Evolutionary conservation across 2,329 filamentous ascomycete genomes (phyloP).

Genomic region (Bimuria novae-zelandiae): DNA sequence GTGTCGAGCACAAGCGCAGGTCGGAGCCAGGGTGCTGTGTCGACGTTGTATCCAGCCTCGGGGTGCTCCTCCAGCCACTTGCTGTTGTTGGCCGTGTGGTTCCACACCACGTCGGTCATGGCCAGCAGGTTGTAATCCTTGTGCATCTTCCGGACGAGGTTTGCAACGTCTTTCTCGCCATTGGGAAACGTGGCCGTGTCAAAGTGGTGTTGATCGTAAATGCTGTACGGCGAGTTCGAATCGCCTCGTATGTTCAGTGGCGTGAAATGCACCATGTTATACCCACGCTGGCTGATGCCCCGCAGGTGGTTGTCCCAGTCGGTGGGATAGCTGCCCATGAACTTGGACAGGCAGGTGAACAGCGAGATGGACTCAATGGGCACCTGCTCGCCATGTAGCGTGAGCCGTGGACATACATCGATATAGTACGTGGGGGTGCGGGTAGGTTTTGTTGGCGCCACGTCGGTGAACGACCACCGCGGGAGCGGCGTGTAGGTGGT

Average conservation of each 20-base stretch:
- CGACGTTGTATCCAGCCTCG: conserved; percentile 92
- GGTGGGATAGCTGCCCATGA: conserved; percentile 89
- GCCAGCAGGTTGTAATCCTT: conserved; percentile 82
- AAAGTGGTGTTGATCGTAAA: conserved; percentile 89
- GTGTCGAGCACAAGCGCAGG: conserved; percentile 76
- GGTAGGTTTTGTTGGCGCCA: conserved; percentile 59
- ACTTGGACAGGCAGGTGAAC: conserved; percentile 95
- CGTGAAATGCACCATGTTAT: conserved; percentile 99
- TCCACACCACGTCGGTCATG: conserved; percentile 95
- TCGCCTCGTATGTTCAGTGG: conserved; percentile 84
- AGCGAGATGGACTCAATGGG: conserved; percentile 87
- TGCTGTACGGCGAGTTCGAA: conserved; percentile 96
- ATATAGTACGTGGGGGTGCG: conserved; percentile 85
- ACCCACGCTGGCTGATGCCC: conserved; percentile 87
- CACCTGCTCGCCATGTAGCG: conserved; percentile 72
- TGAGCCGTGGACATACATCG: conserved; percentile 83
- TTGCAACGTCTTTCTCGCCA: conserved; percentile 79
- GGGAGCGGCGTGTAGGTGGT: conserved; percentile 89
- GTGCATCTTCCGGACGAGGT: conserved; percentile 81
- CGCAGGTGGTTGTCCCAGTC: conserved; percentile 90
- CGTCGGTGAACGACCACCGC: conserved; percentile 67
- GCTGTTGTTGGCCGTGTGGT: conserved; percentile 96
- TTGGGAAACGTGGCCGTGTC: conserved; percentile 81
- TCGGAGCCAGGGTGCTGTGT: conserved; percentile 77
- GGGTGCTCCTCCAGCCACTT: conserved; percentile 93